These are phyloP conservation scores for Clathrus columnatus DNA, from an alignment of 768 basidiomycete genomes.

Conservation along the genomic window DNA sequence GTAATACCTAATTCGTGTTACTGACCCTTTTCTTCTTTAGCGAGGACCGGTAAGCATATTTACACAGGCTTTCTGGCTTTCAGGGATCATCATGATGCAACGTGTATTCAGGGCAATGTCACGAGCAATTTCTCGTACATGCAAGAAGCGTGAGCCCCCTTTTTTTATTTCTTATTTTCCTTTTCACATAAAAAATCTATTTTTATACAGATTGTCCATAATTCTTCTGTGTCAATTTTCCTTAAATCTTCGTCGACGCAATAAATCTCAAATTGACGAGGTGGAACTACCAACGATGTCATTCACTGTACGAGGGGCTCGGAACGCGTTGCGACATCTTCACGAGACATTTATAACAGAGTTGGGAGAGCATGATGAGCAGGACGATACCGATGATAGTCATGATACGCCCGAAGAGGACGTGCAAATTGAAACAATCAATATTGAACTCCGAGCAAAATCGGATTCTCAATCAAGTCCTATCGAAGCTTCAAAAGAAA, in stretches of 20 bases:
- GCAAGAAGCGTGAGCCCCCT: not conserved
- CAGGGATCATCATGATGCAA: not conserved
- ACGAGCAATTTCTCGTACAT: not conserved
- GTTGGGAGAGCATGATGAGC: not conserved
- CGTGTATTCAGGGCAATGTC: not conserved
- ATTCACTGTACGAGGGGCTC: not conserved
- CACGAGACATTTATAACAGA: not conserved
- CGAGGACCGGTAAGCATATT: not conserved
- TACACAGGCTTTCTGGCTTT: not conserved
- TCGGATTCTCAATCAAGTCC: not conserved
- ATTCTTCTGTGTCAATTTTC: not conserved
- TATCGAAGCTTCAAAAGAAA: not conserved
- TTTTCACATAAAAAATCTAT: not conserved
- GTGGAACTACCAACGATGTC: not conserved
- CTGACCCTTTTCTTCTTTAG: not conserved
- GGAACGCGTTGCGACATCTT: not conserved
- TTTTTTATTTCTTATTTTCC: not conserved
- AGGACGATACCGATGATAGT: not conserved
- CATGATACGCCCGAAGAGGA: not conserved
- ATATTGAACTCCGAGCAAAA: not conserved
- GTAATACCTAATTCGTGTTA: not conserved
- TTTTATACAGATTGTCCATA: not conserved
- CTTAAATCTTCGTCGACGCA: not conserved
- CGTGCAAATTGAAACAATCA: not conserved
- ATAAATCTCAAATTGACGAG: not conserved